phyloP scores from a whole-genome alignment of 106 monocot species.

The Chionographis japonica region DNA sequence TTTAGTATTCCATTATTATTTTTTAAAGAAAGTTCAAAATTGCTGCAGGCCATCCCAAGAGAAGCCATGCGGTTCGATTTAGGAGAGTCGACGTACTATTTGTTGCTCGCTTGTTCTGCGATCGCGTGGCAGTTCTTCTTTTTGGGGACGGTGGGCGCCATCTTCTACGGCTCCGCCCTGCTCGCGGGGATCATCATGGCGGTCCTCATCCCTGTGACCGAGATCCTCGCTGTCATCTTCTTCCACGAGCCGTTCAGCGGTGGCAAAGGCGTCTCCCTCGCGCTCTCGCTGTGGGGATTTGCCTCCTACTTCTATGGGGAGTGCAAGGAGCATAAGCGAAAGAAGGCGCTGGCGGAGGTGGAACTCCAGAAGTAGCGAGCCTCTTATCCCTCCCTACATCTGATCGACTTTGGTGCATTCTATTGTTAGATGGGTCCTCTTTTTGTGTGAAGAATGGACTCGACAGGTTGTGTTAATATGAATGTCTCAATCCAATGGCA shows the following conservation, averaged over 20 bases:
- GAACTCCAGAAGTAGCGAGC: too few relatives aligned
- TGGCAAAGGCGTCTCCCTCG: slow-evolving; percentile 50
- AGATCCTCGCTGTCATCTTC: slow-evolving; percentile 44
- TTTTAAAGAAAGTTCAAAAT: too few relatives aligned
- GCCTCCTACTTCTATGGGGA: slow-evolving; percentile 61
- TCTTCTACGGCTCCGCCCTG: slow-evolving; percentile 55
- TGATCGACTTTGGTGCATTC: too few relatives aligned
- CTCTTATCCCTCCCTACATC: too few relatives aligned
- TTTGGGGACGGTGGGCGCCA: slow-evolving; percentile 52
- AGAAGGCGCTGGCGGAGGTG: not conserved
- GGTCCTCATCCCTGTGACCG: slow-evolving; percentile 48
- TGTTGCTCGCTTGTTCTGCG: slow-evolving; percentile 33
- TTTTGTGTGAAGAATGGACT: too few relatives aligned
- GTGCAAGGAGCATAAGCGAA: slow-evolving; percentile 16
- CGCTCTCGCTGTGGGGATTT: slow-evolving; percentile 52
- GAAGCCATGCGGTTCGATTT: slow-evolving; percentile 50
- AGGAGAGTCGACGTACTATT: slow-evolving; percentile 56
- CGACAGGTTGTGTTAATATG: too few relatives aligned
- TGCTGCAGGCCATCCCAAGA: slow-evolving; percentile 36
- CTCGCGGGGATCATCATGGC: slow-evolving; percentile 60
- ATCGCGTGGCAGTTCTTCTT: slow-evolving; percentile 54
- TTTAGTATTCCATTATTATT: too few relatives aligned
- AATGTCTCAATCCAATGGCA: too few relatives aligned
- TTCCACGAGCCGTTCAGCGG: slow-evolving; percentile 42
- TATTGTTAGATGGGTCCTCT: too few relatives aligned